Evolutionary conservation across 805 yeast genomes (phyloP).

Genomic region (Starmerella floricola): DNA sequence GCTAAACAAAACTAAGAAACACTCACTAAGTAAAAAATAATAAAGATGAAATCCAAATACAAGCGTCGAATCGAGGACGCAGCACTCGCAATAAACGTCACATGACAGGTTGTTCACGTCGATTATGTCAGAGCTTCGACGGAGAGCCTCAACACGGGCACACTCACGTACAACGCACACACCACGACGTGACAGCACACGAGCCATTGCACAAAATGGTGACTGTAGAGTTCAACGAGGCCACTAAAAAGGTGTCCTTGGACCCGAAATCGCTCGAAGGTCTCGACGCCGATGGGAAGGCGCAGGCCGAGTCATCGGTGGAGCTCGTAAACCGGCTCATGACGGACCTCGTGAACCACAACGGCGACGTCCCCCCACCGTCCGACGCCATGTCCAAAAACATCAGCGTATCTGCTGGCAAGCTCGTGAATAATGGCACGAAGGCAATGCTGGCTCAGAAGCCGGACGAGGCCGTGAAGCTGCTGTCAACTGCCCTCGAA

Average conservation of each 20-base stretch:
- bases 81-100: too few relatives aligned
- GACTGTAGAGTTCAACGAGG: slow-evolving; percentile 12
- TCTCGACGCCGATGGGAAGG: slow-evolving; percentile 7
- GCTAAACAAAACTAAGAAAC: too few relatives aligned
- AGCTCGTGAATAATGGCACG: slow-evolving; percentile 29
- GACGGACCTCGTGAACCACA: slow-evolving; percentile 25
- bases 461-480: slow-evolving; percentile 29
- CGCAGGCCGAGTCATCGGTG: slow-evolving; percentile 16
- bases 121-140: too few relatives aligned
- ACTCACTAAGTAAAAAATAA: too few relatives aligned
- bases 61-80: too few relatives aligned
- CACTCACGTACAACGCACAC: too few relatives aligned
- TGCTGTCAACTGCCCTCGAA: slow-evolving; percentile 31
- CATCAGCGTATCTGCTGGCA: slow-evolving; percentile 27
- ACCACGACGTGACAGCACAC: too few relatives aligned
- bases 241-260: slow-evolving; percentile 14
- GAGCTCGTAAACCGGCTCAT: slow-evolving; percentile 25
- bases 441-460: slow-evolving; percentile 23
- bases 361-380: slow-evolving; percentile 31
- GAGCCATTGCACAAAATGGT: too few relatives aligned
- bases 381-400: slow-evolving; percentile 24
- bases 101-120: too few relatives aligned
- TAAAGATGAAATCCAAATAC: too few relatives aligned
- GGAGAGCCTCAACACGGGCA: too few relatives aligned
- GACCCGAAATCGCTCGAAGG: slow-evolving; percentile 2